These are phyloP conservation scores for Eutypa lata DNA, from an alignment of 2,329 filamentous ascomycete genomes.

Conservation along the genomic window DNA sequence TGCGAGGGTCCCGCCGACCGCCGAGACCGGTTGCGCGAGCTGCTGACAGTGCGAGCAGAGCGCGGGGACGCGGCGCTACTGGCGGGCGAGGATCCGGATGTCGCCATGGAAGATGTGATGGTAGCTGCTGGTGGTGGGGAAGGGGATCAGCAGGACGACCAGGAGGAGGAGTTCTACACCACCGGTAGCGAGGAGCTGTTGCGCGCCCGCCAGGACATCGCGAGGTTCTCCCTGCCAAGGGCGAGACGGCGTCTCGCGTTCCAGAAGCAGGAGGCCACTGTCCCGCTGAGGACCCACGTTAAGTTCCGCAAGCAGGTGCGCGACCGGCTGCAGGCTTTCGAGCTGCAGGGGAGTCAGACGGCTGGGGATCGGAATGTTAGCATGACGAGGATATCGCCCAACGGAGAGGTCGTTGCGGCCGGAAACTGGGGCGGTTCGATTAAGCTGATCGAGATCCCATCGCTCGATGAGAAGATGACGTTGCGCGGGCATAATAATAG, in stretches of 20 bases:
- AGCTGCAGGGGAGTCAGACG: constrained; percentile 90
- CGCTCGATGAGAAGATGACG: constrained; percentile 70
- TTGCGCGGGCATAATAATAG: constrained; percentile 84
- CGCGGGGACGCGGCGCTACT: constrained; percentile 37
- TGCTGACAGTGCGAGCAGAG: constrained; percentile 72
- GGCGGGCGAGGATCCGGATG: constrained; percentile 53
- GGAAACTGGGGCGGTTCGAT: constrained; percentile 93
- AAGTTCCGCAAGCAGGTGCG: constrained; percentile 89
- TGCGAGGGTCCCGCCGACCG: constrained; percentile 85
- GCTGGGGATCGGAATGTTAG: constrained; percentile 88
- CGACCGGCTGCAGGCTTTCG: constrained; percentile 75
- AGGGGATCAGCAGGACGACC: constrained; percentile 72
- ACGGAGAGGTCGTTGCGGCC: constrained; percentile 77
- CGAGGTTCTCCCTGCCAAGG: constrained; percentile 77
- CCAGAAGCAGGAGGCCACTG: constrained; percentile 77
- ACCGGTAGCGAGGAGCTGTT: constrained; percentile 73
- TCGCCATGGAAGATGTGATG: constrained; percentile 58
- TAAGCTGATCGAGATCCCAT: constrained; percentile 80
- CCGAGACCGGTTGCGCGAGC: constrained; percentile 78
- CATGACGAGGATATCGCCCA: constrained; percentile 86
- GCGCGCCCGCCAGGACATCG: constrained; percentile 74
- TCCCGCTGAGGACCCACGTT: constrained; percentile 84
- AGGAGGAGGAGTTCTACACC: constrained; percentile 94
- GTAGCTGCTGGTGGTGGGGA: constrained; percentile 51
- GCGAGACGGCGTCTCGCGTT: constrained; percentile 74